phyloP scores from a whole-genome alignment of 1,139 yeast species.

The Blastobotrys indianensis region DNA sequence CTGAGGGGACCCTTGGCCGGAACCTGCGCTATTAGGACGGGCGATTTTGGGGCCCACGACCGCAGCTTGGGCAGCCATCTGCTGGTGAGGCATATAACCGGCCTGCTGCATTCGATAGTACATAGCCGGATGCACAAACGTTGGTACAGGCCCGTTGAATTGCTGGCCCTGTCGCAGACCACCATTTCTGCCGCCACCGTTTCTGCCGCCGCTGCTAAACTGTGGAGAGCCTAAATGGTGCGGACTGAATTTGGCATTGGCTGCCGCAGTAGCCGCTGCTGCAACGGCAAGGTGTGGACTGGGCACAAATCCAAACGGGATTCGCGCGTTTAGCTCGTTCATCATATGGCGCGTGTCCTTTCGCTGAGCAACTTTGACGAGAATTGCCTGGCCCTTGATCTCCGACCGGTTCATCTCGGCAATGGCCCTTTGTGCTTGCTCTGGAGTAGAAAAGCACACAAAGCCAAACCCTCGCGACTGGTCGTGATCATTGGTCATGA shows the following conservation, averaged over 20 bases:
- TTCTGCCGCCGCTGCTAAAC: constrained; percentile 37
- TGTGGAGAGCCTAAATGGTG: constrained; percentile 51
- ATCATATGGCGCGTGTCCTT: constrained; percentile 50
- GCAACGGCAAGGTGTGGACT: constrained; percentile 28
- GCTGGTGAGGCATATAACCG: too few species aligned
- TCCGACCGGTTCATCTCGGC: constrained; percentile 87
- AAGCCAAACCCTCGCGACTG: constrained; percentile 92
- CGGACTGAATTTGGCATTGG: constrained; percentile 73
- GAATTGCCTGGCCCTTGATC: constrained; percentile 80
- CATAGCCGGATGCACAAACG: too few species aligned
- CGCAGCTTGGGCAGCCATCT: constrained; percentile 4
- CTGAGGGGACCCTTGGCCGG: too few species aligned
- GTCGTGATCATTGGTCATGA: constrained; percentile 83
- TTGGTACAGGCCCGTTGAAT: too few species aligned
- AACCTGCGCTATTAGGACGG: too few species aligned
- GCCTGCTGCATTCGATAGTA: too few species aligned
- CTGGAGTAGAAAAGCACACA: constrained; percentile 86
- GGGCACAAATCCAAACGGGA: constrained; percentile 51
- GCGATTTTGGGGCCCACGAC: background rate
- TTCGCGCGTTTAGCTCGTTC: constrained; percentile 1
- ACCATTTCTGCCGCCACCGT: too few species aligned
- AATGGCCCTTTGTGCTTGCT: constrained; percentile 89
- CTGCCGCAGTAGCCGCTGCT: constrained; percentile 21
- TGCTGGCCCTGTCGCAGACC: too few species aligned
- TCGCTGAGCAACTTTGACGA: constrained; percentile 92